Evolutionary conservation across 495 filamentous ascomycete genomes (phyloP).

Genomic region (Sordaria brevicollis): DNA sequence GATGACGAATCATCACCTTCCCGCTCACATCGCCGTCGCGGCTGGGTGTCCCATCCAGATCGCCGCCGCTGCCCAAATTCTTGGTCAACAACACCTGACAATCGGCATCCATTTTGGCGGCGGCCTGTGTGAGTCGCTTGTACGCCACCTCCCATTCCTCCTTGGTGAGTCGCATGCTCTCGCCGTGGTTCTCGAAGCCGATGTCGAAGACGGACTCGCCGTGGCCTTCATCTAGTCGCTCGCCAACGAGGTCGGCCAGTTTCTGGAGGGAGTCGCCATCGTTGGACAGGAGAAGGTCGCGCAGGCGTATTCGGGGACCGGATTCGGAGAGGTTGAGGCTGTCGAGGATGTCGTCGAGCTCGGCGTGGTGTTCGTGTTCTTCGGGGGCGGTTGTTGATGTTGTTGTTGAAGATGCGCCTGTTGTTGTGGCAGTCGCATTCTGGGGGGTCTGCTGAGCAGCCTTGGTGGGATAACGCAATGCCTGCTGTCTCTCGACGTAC

Average conservation of each 20-base stretch:
- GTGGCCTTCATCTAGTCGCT: constrained; percentile 71
- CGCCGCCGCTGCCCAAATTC: constrained; percentile 72
- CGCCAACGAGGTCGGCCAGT: constrained; percentile 52
- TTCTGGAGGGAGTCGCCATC: constrained; percentile 45
- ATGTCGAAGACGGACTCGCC: constrained; percentile 89
- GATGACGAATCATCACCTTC: constrained; percentile 72
- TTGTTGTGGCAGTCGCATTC: constrained; percentile 11
- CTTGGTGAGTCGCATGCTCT: constrained; percentile 73
- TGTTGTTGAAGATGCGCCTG: constrained; percentile 47
- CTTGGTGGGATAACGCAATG: constrained; percentile 42
- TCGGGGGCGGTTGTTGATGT: constrained; percentile 33
- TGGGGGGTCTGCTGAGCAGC: constrained; percentile 21
- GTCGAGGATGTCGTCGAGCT: constrained; percentile 82
- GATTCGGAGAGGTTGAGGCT: constrained; percentile 72
- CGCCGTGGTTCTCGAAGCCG: constrained; percentile 84
- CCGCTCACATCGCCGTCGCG: constrained; percentile 66
- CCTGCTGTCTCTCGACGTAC: constrained; percentile 92
- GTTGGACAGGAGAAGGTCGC: constrained; percentile 65
- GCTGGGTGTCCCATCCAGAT: constrained; percentile 54
- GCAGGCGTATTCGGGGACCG: constrained; percentile 55
- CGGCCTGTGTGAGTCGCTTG: constrained; percentile 53
- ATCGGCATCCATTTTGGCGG: constrained; percentile 57
- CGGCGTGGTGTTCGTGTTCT: constrained; percentile 67
- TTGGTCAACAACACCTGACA: constrained; percentile 74
- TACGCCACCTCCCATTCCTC: constrained; percentile 74